Evolutionary conservation across 768 basidiomycete genomes (phyloP).

Genomic region (Phlebiopsis gigantea): DNA sequence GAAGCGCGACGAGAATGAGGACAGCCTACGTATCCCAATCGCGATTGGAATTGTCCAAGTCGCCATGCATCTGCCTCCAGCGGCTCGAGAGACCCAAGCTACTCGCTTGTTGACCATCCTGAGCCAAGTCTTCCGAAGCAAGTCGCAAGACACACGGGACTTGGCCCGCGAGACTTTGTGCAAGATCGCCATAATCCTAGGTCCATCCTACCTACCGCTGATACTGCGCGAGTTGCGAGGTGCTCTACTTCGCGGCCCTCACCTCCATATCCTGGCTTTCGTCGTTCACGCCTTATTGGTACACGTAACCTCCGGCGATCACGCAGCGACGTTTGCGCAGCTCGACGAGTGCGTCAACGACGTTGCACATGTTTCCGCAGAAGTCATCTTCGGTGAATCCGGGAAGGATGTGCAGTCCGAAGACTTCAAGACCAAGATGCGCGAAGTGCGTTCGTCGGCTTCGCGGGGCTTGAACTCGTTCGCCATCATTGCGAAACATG

Average conservation of each 20-base stretch:
- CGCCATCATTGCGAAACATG: conserved; percentile 68
- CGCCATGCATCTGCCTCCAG: conserved; percentile 70
- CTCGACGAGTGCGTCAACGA: conserved; percentile 78
- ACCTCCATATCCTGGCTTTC: conserved; percentile 88
- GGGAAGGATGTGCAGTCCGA: conserved; percentile 83
- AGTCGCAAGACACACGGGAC: conserved; percentile 89
- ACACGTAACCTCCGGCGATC: conserved; percentile 66
- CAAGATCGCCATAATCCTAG: conserved; percentile 70
- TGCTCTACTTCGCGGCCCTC: conserved; percentile 86
- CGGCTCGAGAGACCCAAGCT: conserved; percentile 61
- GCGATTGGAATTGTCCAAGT: conserved; percentile 84
- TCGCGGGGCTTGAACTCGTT: conserved; percentile 87
- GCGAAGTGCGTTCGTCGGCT: conserved; percentile 80
- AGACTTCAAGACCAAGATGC: conserved; percentile 92
- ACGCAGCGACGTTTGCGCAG: conserved; percentile 46
- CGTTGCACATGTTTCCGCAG: conserved; percentile 74
- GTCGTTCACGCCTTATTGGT: conserved; percentile 76
- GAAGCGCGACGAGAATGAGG: conserved; percentile 76
- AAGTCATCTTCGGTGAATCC: conserved; percentile 92
- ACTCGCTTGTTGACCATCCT: conserved; percentile 75
- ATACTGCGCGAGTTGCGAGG: conserved; percentile 77
- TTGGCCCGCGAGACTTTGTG: conserved; percentile 77
- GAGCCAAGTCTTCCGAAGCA: conserved; percentile 87
- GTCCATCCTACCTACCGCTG: conserved; percentile 66
- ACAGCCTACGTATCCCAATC: conserved; percentile 82